Evolutionary conservation across 2,329 filamentous ascomycete species (phyloP), one percentile per base, ranked within the genome.

Genomic region (Polytolypa hystricis): DNA sequence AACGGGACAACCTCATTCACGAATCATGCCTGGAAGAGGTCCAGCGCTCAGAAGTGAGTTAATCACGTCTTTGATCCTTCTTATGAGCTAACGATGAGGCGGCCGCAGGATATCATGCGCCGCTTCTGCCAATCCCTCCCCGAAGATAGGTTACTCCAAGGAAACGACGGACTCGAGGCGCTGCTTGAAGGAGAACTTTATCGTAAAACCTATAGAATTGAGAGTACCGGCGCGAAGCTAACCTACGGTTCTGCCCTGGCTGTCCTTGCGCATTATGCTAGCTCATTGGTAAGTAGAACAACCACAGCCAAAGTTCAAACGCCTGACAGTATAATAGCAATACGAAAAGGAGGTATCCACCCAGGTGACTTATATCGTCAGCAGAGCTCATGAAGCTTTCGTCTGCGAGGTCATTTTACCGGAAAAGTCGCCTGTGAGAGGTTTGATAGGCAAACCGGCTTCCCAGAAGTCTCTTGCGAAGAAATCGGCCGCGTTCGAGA

Each of bases 401-500:
- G 56, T 79, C 28, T 86, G 83, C 44, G 84, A 94, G 50, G 76
- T 93, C 1, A 69, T 84, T 8, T 64, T 98, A 16, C 89, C 91
- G 0, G 73, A 78, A 9, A 70, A 69, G 15, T 82, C 85, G 0
- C 85, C 84, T 0, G 64, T 95, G 23, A 72, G 70, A 38, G 77
- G 74, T 19, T 69, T 74, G 4, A 66, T 69, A 9, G 89, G 91
- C 4, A 66, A 62, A 5, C 62, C 74, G 0, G 74, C 79, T 38
- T 55, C 66, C 5, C 83, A 71, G 39, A 96, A 94, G 57, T 69
- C 77, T 19, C 62, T 81, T 12, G 89, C 91, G 4, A 93, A 91
- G 56, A 84, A 84, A 45, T 84, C 87, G 0, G 89, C 87, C 3
- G 89, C 91, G 0, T 96, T 89, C 54, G 75, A 86, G 50, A 75